A percentile compares a stretch with the other conserved stretches of the same genome.
Evolutionary conservation across 371 early-diverging fungal genomes (phyloP).

Genomic region (Encephalitozoon hellem): DNA sequence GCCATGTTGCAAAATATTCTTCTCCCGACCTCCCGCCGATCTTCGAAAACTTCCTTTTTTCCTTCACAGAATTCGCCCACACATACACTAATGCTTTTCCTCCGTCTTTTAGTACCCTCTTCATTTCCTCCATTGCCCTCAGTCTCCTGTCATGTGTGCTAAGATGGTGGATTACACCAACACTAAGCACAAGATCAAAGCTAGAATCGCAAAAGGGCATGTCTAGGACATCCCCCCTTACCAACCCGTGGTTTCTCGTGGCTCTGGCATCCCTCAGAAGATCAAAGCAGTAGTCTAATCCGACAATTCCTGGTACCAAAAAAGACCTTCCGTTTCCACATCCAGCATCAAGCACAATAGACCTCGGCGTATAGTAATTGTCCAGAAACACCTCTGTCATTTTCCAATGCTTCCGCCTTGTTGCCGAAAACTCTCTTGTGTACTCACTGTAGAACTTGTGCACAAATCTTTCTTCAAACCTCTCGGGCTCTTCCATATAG

Average conservation of each 20-base stretch:
- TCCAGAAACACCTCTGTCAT: slow-evolving; percentile 43
- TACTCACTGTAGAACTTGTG: slow-evolving; percentile 55
- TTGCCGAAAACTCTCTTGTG: slow-evolving; percentile 48
- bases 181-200: slow-evolving; percentile 57
- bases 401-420: slow-evolving; percentile 56
- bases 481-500: background rate
- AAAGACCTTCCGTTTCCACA: slow-evolving; percentile 60
- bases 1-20: slow-evolving; percentile 57
- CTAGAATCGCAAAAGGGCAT: slow-evolving; percentile 29
- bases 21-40: background rate
- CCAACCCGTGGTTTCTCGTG: background rate
- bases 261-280: slow-evolving; percentile 23
- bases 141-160: slow-evolving; percentile 49
- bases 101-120: slow-evolving; percentile 29
- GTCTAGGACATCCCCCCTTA: slow-evolving; percentile 38
- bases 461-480: slow-evolving; percentile 56
- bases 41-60: slow-evolving; percentile 46
- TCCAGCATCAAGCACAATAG: slow-evolving; percentile 56
- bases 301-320: slow-evolving; percentile 32
- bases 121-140: slow-evolving; percentile 39
- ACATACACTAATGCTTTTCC: slow-evolving; percentile 55
- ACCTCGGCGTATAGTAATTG: slow-evolving; percentile 18
- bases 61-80: slow-evolving; percentile 50
- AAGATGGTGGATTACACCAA: slow-evolving; percentile 61
- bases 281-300: slow-evolving; percentile 50